phyloP scores from a whole-genome alignment of 805 yeast species.

The Nakazawaea siamensis region DNA sequence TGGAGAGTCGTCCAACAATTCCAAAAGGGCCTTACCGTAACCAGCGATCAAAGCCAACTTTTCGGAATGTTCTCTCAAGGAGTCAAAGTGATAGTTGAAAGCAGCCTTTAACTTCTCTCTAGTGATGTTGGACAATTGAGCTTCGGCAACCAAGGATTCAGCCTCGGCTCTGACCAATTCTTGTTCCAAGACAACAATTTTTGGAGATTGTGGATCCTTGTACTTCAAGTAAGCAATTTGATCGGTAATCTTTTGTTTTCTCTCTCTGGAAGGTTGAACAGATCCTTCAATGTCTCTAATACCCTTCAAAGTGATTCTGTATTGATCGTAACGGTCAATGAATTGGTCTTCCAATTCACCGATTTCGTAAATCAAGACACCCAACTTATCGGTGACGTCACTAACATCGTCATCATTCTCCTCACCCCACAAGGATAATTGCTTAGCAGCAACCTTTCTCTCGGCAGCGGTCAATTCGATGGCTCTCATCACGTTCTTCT shows the following conservation, averaged over 20 bases:
- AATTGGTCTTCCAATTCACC: slow-evolving; percentile 98
- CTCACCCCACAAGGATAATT: slow-evolving; percentile 96
- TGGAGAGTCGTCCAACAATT: slow-evolving; percentile 91
- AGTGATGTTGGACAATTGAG: slow-evolving; percentile 95
- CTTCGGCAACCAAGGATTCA: slow-evolving; percentile 97
- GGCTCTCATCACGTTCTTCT: slow-evolving; percentile 91
- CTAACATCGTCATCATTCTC: slow-evolving; percentile 95
- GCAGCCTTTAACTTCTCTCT: slow-evolving; percentile 98
- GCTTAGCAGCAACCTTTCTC: slow-evolving; percentile 94
- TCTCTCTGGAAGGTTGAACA: slow-evolving; percentile 96
- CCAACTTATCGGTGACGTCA: slow-evolving; percentile 95
- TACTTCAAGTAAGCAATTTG: slow-evolving; percentile 96
- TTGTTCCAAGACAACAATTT: slow-evolving; percentile 92
- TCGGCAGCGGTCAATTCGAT: slow-evolving; percentile 89
- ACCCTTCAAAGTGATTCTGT: slow-evolving; percentile 90
- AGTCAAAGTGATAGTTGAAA: slow-evolving; percentile 93
- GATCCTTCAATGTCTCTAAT: slow-evolving; percentile 95
- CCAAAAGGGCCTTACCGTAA: slow-evolving; percentile 95
- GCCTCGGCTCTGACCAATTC: slow-evolving; percentile 99
- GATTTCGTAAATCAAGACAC: slow-evolving; percentile 89
- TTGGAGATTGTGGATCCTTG: slow-evolving; percentile 97
- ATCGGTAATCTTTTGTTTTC: slow-evolving; percentile 95
- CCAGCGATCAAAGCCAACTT: slow-evolving; percentile 96
- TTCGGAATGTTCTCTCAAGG: slow-evolving; percentile 90
- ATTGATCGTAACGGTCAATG: slow-evolving; percentile 97